phyloP scores from a whole-genome alignment of 805 yeast species.

The Myxozyma sirexii region DNA sequence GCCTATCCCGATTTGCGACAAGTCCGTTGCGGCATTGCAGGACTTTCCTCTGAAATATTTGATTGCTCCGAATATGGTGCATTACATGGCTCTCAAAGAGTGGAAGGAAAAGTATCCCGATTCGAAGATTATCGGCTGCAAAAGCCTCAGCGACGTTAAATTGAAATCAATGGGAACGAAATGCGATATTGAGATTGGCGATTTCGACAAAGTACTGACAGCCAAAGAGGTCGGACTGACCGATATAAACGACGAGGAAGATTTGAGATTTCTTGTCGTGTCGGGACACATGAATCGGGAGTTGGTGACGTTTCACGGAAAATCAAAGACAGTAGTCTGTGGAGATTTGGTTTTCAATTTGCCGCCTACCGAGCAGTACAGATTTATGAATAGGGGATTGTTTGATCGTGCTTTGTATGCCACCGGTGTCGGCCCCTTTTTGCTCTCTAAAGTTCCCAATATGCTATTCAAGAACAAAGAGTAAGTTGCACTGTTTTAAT shows the following conservation, averaged over 20 bases:
- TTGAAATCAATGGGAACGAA: constrained; percentile 40
- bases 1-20: constrained; percentile 16
- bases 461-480: constrained; percentile 9
- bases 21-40: constrained; percentile 1
- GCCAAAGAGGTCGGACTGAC: constrained; percentile 43
- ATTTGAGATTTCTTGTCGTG: constrained; percentile 58
- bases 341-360: constrained; percentile 66
- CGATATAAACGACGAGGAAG: constrained; percentile 31
- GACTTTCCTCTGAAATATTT: constrained; percentile 41
- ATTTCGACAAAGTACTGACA: constrained; percentile 42
- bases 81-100: constrained; percentile 61
- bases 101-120: constrained; percentile 56
- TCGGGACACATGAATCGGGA: constrained; percentile 62
- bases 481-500: background rate
- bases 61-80: constrained; percentile 66
- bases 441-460: background rate
- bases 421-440: background rate
- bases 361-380: constrained; percentile 52
- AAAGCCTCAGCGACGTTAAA: constrained; percentile 38
- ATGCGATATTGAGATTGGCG: constrained; percentile 47
- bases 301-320: constrained; percentile 53
- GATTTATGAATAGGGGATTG: background rate
- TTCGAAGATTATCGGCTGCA: constrained; percentile 58
- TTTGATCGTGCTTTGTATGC: background rate
- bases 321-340: constrained; percentile 52